Evolutionary conservation across 1,284 basidiomycete species (phyloP), one percentile per base, ranked within the genome.

Genomic region (Lentinula novae-zelandiae): DNA sequence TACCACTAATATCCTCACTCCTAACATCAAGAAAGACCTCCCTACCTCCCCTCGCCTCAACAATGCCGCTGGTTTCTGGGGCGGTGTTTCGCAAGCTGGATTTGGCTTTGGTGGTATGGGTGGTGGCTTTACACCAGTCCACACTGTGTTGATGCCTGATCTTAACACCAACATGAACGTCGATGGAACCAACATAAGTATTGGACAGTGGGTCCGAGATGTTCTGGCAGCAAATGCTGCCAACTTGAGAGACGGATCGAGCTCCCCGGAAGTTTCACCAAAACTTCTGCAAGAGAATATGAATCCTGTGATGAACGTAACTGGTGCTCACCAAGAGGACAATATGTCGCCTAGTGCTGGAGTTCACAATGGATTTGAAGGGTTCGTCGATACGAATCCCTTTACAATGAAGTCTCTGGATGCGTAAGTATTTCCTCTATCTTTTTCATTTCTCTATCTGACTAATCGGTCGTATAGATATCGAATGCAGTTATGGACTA

Each of bases 401-500:
- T 93, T 93, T 75, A 90, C 87, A 5, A 82, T 93, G 77, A 92
- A 92, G 78, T 86, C 83, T 7, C 78, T 94, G 69, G 93, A 95
- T 75, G 82, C 85, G 72, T 94, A 83, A 67, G 81, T 81, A 3
- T 61, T 63, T 67, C 65, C 61, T 67, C 58, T 63, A 62, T 61
- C 34, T 59, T 50, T 58, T 52, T 15, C 0, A 31, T 7, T 44
- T n/a, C 31, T 56, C 53, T 33, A 31, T 59, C 62, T 61, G 56
- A 27, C 59, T 52, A 22, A 34, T 17, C 62, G 9, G 8, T 46
- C 34, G 56, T 36, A 52, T 62, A 84, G 82, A 10, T 84, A 88
- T 68, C 83, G 93, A 39, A 92, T 93, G 89, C 93, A 95, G 67
- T 79, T 95, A 1, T 95, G 92, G 93, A 84, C 85, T 40, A 85